Evolutionary conservation across 73 alveolate species (phyloP).

Genomic region (Durusdinium trenchii): DNA sequence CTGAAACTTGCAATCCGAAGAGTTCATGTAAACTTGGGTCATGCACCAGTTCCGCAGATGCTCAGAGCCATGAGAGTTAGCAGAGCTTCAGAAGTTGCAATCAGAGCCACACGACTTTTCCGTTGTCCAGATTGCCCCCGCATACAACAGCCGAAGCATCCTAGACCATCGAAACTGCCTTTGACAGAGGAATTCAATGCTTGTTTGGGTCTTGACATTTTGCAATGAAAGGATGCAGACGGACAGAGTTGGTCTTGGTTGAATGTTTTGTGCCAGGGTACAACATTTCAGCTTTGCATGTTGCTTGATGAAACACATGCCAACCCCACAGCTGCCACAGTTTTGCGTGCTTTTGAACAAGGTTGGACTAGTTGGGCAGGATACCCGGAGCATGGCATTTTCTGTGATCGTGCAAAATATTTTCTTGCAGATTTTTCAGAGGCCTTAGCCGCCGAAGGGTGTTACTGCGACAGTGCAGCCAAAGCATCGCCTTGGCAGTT

Average conservation of each 20-base stretch:
- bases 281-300: neutral
- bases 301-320: neutral
- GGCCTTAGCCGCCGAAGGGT: constrained; percentile 1
- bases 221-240: neutral
- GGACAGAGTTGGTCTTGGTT: neutral
- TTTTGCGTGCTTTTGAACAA: neutral
- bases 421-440: neutral
- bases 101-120: neutral
- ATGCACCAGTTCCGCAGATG: neutral
- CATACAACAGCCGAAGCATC: neutral
- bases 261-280: constrained; percentile 19
- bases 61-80: neutral
- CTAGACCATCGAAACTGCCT: neutral
- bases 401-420: constrained; percentile 25
- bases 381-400: neutral
- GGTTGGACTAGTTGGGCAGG: constrained; percentile 43
- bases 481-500: constrained; percentile 25
- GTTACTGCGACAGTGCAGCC: neutral
- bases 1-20: constrained; percentile 6
- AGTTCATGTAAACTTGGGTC: constrained; percentile 43
- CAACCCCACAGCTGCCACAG: neutral
- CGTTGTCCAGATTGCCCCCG: constrained; percentile 34
- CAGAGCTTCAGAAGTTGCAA: constrained; percentile 9
- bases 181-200: constrained; percentile 36
- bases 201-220: neutral